Conservation (phyloP, 805 yeast species). For the Lachancea quebecensis region DNA sequence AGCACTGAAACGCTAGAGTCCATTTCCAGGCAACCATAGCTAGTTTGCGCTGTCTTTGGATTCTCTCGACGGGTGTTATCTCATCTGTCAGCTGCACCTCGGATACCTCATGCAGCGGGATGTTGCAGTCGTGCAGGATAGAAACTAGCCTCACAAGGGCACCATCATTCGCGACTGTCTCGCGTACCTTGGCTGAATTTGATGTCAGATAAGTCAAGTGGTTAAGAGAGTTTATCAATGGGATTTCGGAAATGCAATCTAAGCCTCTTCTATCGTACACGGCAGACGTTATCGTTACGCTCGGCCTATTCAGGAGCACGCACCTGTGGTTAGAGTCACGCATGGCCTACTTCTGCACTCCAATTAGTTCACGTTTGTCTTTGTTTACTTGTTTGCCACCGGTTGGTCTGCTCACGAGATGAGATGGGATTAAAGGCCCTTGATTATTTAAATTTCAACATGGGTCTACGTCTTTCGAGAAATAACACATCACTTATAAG, state of each 20-base stretch:
- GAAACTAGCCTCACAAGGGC: constrained; percentile 84
- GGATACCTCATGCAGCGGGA: constrained; percentile 15
- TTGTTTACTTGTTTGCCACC: background rate
- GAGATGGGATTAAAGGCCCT: background rate
- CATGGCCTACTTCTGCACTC: constrained; percentile 41
- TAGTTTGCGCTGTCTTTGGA: constrained; percentile 30
- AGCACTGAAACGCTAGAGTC: constrained; percentile 90
- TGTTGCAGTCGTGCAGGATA: constrained; percentile 74
- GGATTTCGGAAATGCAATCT: constrained; percentile 83
- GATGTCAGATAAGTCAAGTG: constrained; percentile 84
- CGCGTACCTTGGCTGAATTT: constrained; percentile 82
- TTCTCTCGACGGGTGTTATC: constrained; percentile 16
- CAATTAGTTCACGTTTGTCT: background rate
- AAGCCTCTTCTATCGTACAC: constrained; percentile 88
- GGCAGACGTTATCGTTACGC: constrained; percentile 83
- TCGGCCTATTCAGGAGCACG: constrained; percentile 74
- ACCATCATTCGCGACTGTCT: constrained; percentile 82
- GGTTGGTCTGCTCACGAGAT: background rate
- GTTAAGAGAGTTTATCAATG: constrained; percentile 84
- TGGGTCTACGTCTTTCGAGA: background rate
- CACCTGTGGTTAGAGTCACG: constrained; percentile 85
- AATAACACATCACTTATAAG: background rate
- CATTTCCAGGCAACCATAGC: constrained; percentile 91
- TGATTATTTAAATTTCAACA: background rate
- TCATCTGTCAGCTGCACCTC: constrained; percentile 15